Evolutionary conservation across 495 filamentous ascomycete genomes (phyloP), one percentile per base, ranked within the genome.

Genomic region (Tuber aestivum): DNA sequence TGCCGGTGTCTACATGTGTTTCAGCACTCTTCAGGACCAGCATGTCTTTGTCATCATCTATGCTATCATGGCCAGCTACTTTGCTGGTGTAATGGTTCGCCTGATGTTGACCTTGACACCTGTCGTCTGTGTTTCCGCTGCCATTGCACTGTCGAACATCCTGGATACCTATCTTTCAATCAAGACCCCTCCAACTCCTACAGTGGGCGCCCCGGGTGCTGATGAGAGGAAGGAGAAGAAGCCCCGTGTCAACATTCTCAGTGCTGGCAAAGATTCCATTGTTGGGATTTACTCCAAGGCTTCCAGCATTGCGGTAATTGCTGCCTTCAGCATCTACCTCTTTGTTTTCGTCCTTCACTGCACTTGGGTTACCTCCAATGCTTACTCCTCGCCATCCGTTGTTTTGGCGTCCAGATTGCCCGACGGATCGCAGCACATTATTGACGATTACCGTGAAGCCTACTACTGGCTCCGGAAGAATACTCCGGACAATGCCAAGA

Each of bases 391-490:
- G 18, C 96, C 96, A 1, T 99, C 96, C 2, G 96, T 99, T 72
- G 96, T 99, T 40, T 86, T 99, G 79, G 96, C 96, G 40, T 97
- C 93, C 84, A 88, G 90, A 70, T 87, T 97, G 84, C 94, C 96
- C 2, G 95, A 99, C 85, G 96, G 96, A 73, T 94, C 91, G 80
- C 95, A 98, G 80, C 93, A 95, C 85, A 98, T 99, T 84, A 99
- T 99, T 82, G 96, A 99, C 82, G 96, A 99, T 84, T 99, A 99
- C 85, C 91, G 96, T 82, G 96, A 99, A 87, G 96, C 96, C 3
- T 99, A 99, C 87, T 97, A 99, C 85, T 99, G 96, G 96, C 91
- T 99, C 70, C 92, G 96, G 78, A 97, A 98, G 84, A 99, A 99
- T 84, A 98, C 96, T 4, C 87, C 90, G 27, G 88, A 94, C 70